phyloP scores from a whole-genome alignment of 1,284 basidiomycete species.

The Grifola frondosa region DNA sequence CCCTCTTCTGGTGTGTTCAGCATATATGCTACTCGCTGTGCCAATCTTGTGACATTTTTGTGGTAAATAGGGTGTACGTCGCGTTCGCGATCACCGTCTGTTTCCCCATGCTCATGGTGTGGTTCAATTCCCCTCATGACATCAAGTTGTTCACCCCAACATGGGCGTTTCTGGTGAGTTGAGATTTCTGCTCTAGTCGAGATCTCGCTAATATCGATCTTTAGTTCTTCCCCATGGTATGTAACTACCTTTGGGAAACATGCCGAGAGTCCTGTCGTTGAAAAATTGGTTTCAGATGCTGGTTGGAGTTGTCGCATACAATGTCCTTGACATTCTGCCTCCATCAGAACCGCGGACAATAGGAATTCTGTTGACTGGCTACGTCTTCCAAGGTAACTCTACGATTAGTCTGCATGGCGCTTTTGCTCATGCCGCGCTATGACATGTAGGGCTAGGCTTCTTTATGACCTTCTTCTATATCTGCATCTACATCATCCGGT shows the following conservation, averaged over 20 bases:
- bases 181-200: slow-evolving; percentile 1
- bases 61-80: slow-evolving; percentile 41
- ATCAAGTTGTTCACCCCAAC: slow-evolving; percentile 45
- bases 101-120: slow-evolving; percentile 51
- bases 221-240: slow-evolving; percentile 47
- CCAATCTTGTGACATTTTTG: background rate
- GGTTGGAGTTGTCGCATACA: slow-evolving; percentile 48
- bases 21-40: background rate
- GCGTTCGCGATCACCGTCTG: slow-evolving; percentile 40
- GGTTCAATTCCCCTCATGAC: slow-evolving; percentile 50
- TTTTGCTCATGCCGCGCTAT: background rate
- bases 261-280: slow-evolving; percentile 5
- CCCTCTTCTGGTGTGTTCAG: slow-evolving; percentile 42
- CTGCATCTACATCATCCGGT: slow-evolving; percentile 49
- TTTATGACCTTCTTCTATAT: slow-evolving; percentile 54
- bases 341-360: slow-evolving; percentile 36
- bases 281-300: slow-evolving; percentile 46
- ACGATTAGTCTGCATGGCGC: slow-evolving; percentile 6
- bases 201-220: background rate
- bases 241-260: slow-evolving; percentile 5
- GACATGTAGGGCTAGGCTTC: slow-evolving; percentile 41
- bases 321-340: slow-evolving; percentile 42
- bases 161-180: slow-evolving; percentile 45
- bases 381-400: slow-evolving; percentile 47
- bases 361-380: slow-evolving; percentile 44